Conservation (phyloP, 2,329 filamentous ascomycete species). For the Colletotrichum higginsianum region DNA sequence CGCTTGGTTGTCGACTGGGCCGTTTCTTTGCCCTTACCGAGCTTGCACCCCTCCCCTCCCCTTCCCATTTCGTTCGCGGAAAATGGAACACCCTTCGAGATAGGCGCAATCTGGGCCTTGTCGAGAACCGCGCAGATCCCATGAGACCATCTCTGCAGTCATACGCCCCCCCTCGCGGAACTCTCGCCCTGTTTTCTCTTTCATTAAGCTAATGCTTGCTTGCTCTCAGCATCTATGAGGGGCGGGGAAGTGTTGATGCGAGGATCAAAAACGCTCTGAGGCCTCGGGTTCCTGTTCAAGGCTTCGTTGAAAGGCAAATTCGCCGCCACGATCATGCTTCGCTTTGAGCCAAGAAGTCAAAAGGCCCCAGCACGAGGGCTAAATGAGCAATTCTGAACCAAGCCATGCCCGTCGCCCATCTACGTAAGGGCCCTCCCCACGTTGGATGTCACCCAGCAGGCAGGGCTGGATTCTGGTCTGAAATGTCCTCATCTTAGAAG, state of each 20-base stretch:
- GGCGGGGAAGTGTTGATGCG: background rate
- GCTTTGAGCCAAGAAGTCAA: background rate
- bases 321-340: background rate
- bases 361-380: background rate
- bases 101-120: background rate
- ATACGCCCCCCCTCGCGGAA: background rate
- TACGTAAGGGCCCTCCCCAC: background rate
- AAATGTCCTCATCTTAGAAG: background rate
- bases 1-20: background rate
- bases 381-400: background rate
- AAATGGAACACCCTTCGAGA: background rate
- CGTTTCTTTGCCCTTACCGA: background rate
- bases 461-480: background rate
- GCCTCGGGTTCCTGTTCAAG: background rate
- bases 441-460: slow-evolving; percentile 1
- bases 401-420: slow-evolving; percentile 2
- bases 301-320: background rate
- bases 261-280: background rate
- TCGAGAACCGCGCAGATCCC: slow-evolving; percentile 18
- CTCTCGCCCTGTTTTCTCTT: background rate
- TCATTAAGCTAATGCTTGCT: background rate
- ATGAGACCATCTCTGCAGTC: background rate
- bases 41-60: background rate
- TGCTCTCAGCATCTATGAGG: background rate
- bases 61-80: slow-evolving; percentile 1